These are phyloP conservation scores for Eutrema japonicum DNA, from an alignment of 345 rosid species.

Conservation along the genomic window DNA sequence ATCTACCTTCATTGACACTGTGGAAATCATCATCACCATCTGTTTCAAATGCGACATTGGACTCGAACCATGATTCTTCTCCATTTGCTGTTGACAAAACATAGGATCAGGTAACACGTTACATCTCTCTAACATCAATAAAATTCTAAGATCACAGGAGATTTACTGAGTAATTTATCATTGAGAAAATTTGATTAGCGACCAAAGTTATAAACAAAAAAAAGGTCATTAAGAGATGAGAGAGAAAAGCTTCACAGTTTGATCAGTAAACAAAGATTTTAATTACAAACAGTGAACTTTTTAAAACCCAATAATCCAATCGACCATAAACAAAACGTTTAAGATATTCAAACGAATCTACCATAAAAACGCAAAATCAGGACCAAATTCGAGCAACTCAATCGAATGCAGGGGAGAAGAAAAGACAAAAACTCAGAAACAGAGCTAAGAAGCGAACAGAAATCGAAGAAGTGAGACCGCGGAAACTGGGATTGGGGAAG, in stretches of 20 bases:
- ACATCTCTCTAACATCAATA: slow-evolving; percentile 8
- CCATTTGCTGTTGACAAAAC: slow-evolving; percentile 55
- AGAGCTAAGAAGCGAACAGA: neutral
- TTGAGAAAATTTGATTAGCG: neutral
- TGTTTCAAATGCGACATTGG: slow-evolving; percentile 68
- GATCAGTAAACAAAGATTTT: slow-evolving; percentile 13
- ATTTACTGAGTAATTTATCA: neutral
- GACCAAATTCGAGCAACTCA: slow-evolving; percentile 23
- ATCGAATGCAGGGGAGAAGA: slow-evolving; percentile 5
- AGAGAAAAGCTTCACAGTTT: slow-evolving; percentile 14
- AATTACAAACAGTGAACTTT: slow-evolving; percentile 21
- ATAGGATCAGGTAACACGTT: slow-evolving; percentile 5
- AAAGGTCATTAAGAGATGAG: neutral
- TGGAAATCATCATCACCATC: slow-evolving; percentile 87
- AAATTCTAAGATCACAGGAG: neutral
- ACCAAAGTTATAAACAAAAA: neutral
- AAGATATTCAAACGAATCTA: slow-evolving; percentile 21
- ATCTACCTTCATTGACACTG: slow-evolving; percentile 83
- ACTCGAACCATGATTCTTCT: slow-evolving; percentile 79
- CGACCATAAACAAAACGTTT: neutral
- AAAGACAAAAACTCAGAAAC: neutral
- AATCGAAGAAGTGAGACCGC: slow-evolving; percentile 45
- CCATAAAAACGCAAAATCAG: slow-evolving; percentile 16
- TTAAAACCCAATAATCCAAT: slow-evolving; percentile 11
- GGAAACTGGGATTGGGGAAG: slow-evolving; percentile 60